Evolutionary conservation across 441 rosid genomes (phyloP).

Genomic region (Pelargonium cotyledonis): DNA sequence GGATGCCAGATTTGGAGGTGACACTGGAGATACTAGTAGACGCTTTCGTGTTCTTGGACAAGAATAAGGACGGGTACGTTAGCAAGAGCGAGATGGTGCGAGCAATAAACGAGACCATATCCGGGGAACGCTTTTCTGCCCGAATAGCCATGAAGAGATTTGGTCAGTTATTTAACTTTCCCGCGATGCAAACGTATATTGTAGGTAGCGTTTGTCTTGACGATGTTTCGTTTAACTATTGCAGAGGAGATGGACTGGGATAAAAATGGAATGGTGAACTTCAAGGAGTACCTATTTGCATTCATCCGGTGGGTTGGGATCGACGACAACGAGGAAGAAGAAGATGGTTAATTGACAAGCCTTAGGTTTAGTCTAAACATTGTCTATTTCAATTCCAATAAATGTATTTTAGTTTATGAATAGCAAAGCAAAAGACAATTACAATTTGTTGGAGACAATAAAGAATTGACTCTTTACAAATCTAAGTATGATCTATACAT

Average conservation of each 20-base stretch:
- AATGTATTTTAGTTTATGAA: no score
- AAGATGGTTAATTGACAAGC: constrained; percentile 20
- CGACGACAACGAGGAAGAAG: constrained; percentile 57
- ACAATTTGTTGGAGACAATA: constrained; percentile 3
- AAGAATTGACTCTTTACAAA: constrained; percentile 22
- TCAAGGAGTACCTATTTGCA: constrained; percentile 89
- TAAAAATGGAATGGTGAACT: constrained; percentile 73
- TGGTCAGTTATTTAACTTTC: constrained; percentile 33
- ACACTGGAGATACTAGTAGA: constrained; percentile 78
- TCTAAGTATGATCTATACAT: constrained; percentile 9
- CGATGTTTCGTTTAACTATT: constrained; percentile 5
- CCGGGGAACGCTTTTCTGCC: constrained; percentile 83
- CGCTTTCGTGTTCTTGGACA: constrained; percentile 83
- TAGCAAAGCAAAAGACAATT: neutral
- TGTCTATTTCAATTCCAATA: no score
- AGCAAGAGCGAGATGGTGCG: constrained; percentile 82
- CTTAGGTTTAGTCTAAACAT: no score
- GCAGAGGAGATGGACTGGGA: constrained; percentile 99
- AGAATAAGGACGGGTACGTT: constrained; percentile 80
- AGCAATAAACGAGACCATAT: constrained; percentile 58
- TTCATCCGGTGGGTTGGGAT: constrained; percentile 83
- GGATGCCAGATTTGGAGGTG: constrained; percentile 67
- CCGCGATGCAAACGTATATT: neutral
- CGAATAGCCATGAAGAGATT: constrained; percentile 87
- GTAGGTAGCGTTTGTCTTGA: neutral